Base-by-base conservation (phyloP, 306 rosid species). In the Lablab purpureus region DNA sequence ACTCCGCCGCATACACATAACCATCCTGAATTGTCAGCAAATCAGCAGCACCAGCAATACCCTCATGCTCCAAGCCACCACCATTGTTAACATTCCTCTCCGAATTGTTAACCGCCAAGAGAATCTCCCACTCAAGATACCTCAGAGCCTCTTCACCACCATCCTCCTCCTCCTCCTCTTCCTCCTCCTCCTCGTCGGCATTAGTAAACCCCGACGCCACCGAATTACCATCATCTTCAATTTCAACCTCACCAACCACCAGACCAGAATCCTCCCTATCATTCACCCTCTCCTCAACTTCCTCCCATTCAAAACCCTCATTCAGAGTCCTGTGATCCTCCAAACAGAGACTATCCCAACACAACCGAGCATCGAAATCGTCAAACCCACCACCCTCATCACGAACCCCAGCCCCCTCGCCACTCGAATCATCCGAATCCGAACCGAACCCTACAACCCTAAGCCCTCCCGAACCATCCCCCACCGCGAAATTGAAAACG, bases 51-150 rank as follows among this genome's bases (percentile, higher is more conserved):
- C 84, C 50, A 5, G 64, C 56, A 55, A 75, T 82, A 5, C 75
- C 73, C 40, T 79, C 86, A 30, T 68, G 73, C 19, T 83, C 91
- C 73, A 84, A 75, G 5, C 55, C 67, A 59, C 40, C 67, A 5
- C 1, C 13, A 19, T 21, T 21, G n/a, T 23, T 79, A 56, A 70
- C 67, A 66, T 71, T 82, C 84, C 88, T 77, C 67, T 82, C 90
- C 32, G 85, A 82, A 84, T 88, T 88, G 80, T 94, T 87, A 69
- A 85, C 84, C 7, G 95, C 93, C 84, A 94, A 43, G 17, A 94
- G 88, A 40, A 94, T 88, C 75, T 94, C 94, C 97, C 97, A 94
- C 56, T 93, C 97, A 19, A 87, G 83, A 76, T 81, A 85, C 71
- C 91, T 78, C 65, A 82, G 10, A 0, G 88, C 92, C 50, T 88